A percentile compares a stretch with the other conserved stretches of the same genome.
Evolutionary conservation across 208 protist species (phyloP).

Genomic region (Pavlovales sp.): DNA sequence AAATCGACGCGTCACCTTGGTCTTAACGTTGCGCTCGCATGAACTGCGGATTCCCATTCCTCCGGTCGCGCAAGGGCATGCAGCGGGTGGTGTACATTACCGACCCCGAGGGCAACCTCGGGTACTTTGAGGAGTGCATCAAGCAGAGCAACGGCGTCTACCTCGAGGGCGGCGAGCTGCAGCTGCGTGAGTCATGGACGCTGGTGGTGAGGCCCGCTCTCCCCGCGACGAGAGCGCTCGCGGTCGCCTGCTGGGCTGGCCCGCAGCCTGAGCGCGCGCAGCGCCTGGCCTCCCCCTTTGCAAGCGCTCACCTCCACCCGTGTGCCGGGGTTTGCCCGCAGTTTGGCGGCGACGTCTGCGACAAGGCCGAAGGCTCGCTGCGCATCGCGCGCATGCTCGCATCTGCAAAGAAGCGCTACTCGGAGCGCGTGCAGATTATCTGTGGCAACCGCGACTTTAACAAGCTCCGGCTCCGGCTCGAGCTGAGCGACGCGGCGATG

Average conservation of each 20-base stretch:
- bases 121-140: conserved; percentile 25
- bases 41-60: too few relatives aligned
- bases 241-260: neutral
- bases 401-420: conserved; percentile 19
- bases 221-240: neutral
- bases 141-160: neutral
- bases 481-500: conserved; percentile 16
- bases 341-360: conserved; percentile 9
- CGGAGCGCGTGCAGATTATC: conserved; percentile 25
- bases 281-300: neutral
- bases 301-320: neutral
- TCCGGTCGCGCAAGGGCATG: too few relatives aligned
- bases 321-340: neutral
- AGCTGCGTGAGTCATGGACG: neutral
- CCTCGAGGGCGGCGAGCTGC: neutral
- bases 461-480: conserved; percentile 40
- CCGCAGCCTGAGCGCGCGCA: neutral
- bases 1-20: too few relatives aligned
- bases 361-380: conserved; percentile 38
- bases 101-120: conserved; percentile 49
- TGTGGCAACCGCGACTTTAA: conserved; percentile 48
- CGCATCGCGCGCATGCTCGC: conserved; percentile 22
- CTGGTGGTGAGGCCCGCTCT: neutral
- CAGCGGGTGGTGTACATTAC: conserved; percentile 19
- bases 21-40: too few relatives aligned